phyloP scores from a whole-genome alignment of 2,329 filamentous ascomycete species.

The Ophiostoma novo-ulmi region DNA sequence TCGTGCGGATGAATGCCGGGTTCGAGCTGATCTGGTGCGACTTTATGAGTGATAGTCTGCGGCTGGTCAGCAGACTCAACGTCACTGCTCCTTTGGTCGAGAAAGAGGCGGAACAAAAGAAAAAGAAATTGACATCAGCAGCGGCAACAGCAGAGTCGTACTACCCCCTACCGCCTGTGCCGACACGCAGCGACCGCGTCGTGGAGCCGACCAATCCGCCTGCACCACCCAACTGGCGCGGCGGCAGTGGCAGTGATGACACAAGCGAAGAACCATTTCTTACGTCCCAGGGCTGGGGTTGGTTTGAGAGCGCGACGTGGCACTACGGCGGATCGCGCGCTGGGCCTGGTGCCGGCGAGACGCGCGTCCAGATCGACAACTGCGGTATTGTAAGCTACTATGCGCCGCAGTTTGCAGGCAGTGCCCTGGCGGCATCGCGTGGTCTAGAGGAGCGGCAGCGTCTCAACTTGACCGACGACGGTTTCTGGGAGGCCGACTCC shows the following conservation, averaged over 20 bases:
- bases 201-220: slow-evolving; percentile 36
- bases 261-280: slow-evolving; percentile 41
- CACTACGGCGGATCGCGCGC: slow-evolving; percentile 40
- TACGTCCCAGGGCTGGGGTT: slow-evolving; percentile 39
- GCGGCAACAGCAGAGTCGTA: slow-evolving; percentile 29
- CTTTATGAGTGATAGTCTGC: slow-evolving; percentile 42
- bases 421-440: slow-evolving; percentile 32
- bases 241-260: slow-evolving; percentile 28
- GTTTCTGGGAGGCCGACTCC: slow-evolving; percentile 34
- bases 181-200: slow-evolving; percentile 36
- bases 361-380: slow-evolving; percentile 37
- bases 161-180: slow-evolving; percentile 37
- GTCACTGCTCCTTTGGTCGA: slow-evolving; percentile 41
- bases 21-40: slow-evolving; percentile 52
- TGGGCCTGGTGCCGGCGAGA: slow-evolving; percentile 40
- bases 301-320: slow-evolving; percentile 42
- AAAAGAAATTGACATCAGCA: neutral
- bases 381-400: slow-evolving; percentile 46
- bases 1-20: slow-evolving; percentile 49
- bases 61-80: slow-evolving; percentile 42
- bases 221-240: slow-evolving; percentile 38
- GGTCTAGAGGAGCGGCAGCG: slow-evolving; percentile 33
- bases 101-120: neutral
- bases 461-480: slow-evolving; percentile 41
- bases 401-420: slow-evolving; percentile 35